Evolutionary conservation across 306 rosid species (phyloP).

Genomic region (Dryas drummondii): DNA sequence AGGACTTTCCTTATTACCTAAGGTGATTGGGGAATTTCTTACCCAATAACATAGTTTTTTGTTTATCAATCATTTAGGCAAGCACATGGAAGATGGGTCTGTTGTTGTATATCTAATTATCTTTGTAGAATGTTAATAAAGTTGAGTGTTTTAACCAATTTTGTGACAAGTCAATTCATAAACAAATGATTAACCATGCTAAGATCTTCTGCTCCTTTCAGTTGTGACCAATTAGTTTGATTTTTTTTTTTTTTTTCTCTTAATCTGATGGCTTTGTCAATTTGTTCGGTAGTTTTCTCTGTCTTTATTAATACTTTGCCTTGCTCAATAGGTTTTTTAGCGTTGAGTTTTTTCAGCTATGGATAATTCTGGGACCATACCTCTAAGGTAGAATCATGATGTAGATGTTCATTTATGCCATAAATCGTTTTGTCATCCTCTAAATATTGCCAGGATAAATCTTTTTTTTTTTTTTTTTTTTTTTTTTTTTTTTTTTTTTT

Average conservation of each 20-base stretch:
- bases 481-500: no score
- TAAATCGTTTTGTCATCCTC: not conserved
- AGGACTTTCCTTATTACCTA: slow-evolving; percentile 79
- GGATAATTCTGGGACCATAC: not conserved
- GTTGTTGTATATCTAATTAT: slow-evolving; percentile 1
- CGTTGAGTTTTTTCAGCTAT: not conserved
- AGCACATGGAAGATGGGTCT: slow-evolving; percentile 11
- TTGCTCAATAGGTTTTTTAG: not conserved
- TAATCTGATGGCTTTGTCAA: slow-evolving; percentile 6
- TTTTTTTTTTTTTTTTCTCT: not conserved
- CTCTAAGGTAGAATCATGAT: not conserved
- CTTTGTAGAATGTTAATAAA: slow-evolving; percentile 1
- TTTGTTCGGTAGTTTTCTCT: slow-evolving; percentile 21
- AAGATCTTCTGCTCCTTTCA: not conserved
- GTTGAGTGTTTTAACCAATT: not conserved
- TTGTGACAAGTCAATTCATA: not conserved
- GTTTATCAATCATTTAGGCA: not conserved
- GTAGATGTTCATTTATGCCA: not conserved
- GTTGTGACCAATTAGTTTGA: slow-evolving; percentile 8
- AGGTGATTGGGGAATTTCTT: slow-evolving; percentile 47
- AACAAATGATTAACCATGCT: not conserved
- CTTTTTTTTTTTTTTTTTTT: no score
- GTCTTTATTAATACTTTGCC: not conserved
- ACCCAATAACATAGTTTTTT: not conserved
- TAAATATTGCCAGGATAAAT: not conserved